phyloP scores from a whole-genome alignment of 2,329 filamentous ascomycete species.

The Hymenoscyphus albidus region DNA sequence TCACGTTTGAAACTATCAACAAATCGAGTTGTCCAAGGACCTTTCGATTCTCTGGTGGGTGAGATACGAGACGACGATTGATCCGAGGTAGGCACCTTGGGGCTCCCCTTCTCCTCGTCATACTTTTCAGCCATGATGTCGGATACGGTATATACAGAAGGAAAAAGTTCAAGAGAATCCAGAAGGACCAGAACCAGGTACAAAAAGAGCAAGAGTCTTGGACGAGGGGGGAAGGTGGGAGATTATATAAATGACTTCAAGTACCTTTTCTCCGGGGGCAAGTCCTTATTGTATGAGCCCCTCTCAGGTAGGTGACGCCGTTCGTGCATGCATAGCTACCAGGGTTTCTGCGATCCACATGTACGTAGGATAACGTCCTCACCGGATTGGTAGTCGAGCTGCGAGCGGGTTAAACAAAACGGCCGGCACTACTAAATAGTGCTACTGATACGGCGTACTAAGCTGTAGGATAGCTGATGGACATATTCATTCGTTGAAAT shows the following conservation, averaged over 20 bases:
- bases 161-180: not conserved
- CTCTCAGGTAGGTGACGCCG: constrained; percentile 1
- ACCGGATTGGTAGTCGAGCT: not conserved
- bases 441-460: not conserved
- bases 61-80: not conserved
- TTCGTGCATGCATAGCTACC: not conserved
- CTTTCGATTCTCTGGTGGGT: constrained; percentile 2
- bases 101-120: not conserved
- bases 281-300: not conserved
- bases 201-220: not conserved
- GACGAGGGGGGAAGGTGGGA: constrained; percentile 3
- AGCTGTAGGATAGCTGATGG: not conserved
- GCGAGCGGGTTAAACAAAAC: not conserved
- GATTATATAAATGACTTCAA: not conserved
- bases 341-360: not conserved
- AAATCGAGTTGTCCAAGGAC: constrained; percentile 25
- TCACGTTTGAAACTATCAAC: constrained; percentile 32
- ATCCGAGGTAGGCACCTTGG: not conserved
- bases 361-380: not conserved
- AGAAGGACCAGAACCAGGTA: not conserved
- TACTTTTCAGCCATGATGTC: not conserved
- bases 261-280: not conserved
- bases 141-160: not conserved
- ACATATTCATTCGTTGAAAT: not conserved
- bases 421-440: not conserved